phyloP scores from a whole-genome alignment of 352 stramenopile genomes.

The Phytophthora cactorum region DNA sequence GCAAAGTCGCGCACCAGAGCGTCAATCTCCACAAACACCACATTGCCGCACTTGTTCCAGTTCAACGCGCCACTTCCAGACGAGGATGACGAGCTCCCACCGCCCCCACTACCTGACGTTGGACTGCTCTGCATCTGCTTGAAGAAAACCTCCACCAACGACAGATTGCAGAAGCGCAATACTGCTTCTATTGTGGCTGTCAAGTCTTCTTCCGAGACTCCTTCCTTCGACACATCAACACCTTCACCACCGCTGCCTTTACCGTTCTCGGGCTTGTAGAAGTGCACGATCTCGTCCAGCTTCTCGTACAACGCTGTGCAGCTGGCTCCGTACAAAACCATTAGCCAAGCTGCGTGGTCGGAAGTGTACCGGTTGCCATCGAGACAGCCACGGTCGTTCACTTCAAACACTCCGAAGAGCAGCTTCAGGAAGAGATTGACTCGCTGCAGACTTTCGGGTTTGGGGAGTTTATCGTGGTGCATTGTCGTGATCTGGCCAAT shows the following conservation, averaged over 20 bases:
- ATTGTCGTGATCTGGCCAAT: slow-evolving; percentile 73
- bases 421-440: slow-evolving; percentile 61
- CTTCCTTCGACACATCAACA: slow-evolving; percentile 14
- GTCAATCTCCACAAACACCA: slow-evolving; percentile 86
- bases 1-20: slow-evolving; percentile 79
- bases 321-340: slow-evolving; percentile 71
- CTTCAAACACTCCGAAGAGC: slow-evolving; percentile 67
- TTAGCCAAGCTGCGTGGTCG: slow-evolving; percentile 60
- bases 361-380: slow-evolving; percentile 41
- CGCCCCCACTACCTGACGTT: slow-evolving; percentile 11
- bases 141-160: slow-evolving; percentile 79
- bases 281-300: slow-evolving; percentile 79
- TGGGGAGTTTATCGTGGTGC: slow-evolving; percentile 55
- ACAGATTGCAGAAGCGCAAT: slow-evolving; percentile 80
- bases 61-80: slow-evolving; percentile 39
- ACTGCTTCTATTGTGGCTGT: slow-evolving; percentile 66
- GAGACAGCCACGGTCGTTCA: slow-evolving; percentile 57
- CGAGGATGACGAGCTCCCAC: slow-evolving; percentile 24
- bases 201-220: slow-evolving; percentile 64
- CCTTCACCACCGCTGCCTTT: slow-evolving; percentile 18
- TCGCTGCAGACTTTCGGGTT: slow-evolving; percentile 53
- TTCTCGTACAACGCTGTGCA: slow-evolving; percentile 86
- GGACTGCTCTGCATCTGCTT: slow-evolving; percentile 45
- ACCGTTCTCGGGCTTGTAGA: slow-evolving; percentile 50
- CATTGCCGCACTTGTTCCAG: slow-evolving; percentile 85